These are phyloP conservation scores for Fusarium sp. DNA, from an alignment of 2,329 filamentous ascomycete genomes.

Conservation along the genomic window DNA sequence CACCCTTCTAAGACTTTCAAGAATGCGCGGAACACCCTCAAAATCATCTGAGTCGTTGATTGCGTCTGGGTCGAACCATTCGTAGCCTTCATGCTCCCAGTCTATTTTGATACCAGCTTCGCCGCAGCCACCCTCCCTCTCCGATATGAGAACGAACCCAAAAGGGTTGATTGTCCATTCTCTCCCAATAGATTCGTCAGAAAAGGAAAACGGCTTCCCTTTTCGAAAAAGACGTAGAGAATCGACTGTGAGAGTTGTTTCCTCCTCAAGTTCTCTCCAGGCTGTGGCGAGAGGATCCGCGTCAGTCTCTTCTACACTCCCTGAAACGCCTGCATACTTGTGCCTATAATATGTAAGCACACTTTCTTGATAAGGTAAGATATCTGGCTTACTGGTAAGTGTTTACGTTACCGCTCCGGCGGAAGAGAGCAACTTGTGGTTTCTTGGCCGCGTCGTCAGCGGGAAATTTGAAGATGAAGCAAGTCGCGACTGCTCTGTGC, in stretches of 20 bases:
- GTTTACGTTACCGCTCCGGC: constrained; percentile 66
- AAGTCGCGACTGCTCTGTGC: constrained; percentile 57
- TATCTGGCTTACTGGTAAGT: constrained; percentile 65
- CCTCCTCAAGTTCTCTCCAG: constrained; percentile 71
- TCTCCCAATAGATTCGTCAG: constrained; percentile 62
- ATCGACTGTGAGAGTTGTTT: constrained; percentile 64
- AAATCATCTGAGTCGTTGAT: constrained; percentile 59
- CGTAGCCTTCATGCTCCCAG: constrained; percentile 70
- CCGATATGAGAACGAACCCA: constrained; percentile 62
- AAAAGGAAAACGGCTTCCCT: constrained; percentile 69
- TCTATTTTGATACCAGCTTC: constrained; percentile 64
- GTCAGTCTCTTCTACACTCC: constrained; percentile 67
- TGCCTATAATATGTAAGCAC: constrained; percentile 50
- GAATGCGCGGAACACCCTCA: constrained; percentile 66
- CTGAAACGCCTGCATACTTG: constrained; percentile 71
- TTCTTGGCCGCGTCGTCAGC: constrained; percentile 49
- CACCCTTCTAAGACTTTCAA: constrained; percentile 67
- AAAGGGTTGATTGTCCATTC: constrained; percentile 74
- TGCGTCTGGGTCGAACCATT: constrained; percentile 65
- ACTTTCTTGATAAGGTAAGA: not conserved
- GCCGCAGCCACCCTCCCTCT: constrained; percentile 42
- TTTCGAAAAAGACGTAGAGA: constrained; percentile 63
- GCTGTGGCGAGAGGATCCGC: constrained; percentile 65
- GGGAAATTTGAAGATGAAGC: constrained; percentile 62
- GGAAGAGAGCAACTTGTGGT: constrained; percentile 69